Evolutionary conservation across 306 rosid species (phyloP), one percentile per base, ranked within the genome.

Genomic region (Mucuna pruriens): DNA sequence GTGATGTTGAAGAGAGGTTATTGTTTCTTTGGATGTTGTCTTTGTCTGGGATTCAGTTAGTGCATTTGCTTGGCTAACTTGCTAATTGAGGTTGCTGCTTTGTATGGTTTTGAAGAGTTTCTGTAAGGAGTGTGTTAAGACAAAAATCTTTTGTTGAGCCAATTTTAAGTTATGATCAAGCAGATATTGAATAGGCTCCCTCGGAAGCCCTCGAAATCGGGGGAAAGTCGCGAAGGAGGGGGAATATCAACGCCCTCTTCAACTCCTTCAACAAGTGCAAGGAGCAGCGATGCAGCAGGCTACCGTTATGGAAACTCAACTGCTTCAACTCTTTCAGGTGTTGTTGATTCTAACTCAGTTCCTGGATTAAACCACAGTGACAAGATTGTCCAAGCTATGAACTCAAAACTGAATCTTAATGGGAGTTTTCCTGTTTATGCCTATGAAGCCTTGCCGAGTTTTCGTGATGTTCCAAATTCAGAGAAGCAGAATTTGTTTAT

Each of bases 111-210:
- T 72, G 71, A 79, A 69, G 83, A 71, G 72, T 46, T 83, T 58
- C 65, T 13, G 31, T 78, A 61, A 55, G 60, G 39, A 57, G 71
- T 77, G 85, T 46, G 78, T 84, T 85, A 71, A 68, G 71, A 71
- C 79, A 82, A 61, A 76, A 60, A 46, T 57, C 52, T 71, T 45
- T 87, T 31, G 63, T 58, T 73, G 84, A 84, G 38, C 63, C 67
- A 46, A 38, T 49, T 86, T 75, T 2, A 64, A 93, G 94, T 77
- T 88, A 95, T 95, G 99, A 90, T 95, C 89, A 95, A 95, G 84
- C 90, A 93, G 85, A 87, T 95, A 84, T 75, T 95, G 25, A 93
- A 93, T 88, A 93, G 87, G 94, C 86, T 95, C 68, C 99, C 99
- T 22, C 85, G 92, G 73, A 95, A 95, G 88, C 90, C 95, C 68